Percentiles rank a stretch among this genome's conserved stretches.
Evolutionary conservation across 1,284 basidiomycete species (phyloP).

Genomic region (Ceratobasidium sp.): DNA sequence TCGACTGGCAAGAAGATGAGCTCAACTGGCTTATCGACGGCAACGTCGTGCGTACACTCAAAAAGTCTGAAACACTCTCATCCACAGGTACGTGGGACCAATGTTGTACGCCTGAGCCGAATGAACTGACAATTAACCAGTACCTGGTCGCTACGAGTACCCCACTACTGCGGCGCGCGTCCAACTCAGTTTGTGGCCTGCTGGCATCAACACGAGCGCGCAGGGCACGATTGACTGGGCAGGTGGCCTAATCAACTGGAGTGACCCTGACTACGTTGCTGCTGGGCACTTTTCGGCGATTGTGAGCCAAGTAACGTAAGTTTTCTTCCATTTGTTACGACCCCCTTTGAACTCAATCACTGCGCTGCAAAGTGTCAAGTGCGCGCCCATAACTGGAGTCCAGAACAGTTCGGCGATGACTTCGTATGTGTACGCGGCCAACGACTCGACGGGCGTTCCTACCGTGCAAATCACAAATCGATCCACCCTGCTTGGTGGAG

Average conservation of each 20-base stretch:
- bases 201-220: constrained; percentile 69
- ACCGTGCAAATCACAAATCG: constrained; percentile 45
- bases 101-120: constrained; percentile 47
- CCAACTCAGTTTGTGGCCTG: constrained; percentile 83
- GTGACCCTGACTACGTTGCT: constrained; percentile 74
- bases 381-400: constrained; percentile 32
- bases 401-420: constrained; percentile 33
- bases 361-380: constrained; percentile 16
- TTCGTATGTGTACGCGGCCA: constrained; percentile 70
- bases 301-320: constrained; percentile 63
- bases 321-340: neutral
- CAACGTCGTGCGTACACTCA: constrained; percentile 72
- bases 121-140: neutral
- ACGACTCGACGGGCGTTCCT: constrained; percentile 55
- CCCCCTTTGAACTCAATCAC: neutral
- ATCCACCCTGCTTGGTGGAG: constrained; percentile 35
- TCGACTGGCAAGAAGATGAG: constrained; percentile 79
- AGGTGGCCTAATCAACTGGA: constrained; percentile 82
- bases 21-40: constrained; percentile 78
- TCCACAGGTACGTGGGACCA: neutral
- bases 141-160: constrained; percentile 64
- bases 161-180: constrained; percentile 81
- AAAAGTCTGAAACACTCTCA: constrained; percentile 66
- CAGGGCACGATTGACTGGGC: constrained; percentile 79
- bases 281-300: constrained; percentile 73